A percentile compares a stretch with the other conserved stretches of the same genome.
Conservation (phyloP, 805 yeast species). For the Wickerhamiella bombiphila region DNA sequence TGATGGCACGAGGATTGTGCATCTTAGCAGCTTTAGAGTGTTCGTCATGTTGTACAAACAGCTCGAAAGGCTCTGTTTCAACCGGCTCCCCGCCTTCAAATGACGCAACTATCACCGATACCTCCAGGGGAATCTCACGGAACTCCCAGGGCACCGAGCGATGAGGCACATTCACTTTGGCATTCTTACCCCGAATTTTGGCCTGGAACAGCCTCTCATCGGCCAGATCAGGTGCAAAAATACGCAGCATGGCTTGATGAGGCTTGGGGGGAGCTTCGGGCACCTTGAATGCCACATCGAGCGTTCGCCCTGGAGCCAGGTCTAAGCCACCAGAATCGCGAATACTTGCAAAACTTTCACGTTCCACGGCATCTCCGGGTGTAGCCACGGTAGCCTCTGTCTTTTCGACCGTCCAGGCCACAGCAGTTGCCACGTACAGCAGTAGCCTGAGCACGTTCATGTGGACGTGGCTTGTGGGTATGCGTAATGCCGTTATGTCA, state of each 20-base stretch:
- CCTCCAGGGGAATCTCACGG: conserved; percentile 15
- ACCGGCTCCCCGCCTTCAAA: conserved; percentile 15
- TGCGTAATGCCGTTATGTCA: too few species aligned
- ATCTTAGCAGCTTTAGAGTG: conserved; percentile 8
- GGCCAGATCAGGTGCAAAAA: conserved; percentile 4
- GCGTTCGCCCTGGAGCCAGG: conserved; percentile 9
- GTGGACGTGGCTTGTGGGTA: conserved; percentile 1
- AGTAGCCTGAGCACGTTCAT: neutral
- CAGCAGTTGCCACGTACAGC: conserved; percentile 8
- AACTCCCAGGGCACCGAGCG: conserved; percentile 22
- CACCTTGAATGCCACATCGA: conserved; percentile 15
- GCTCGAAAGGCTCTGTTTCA: conserved; percentile 13
- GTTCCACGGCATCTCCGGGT: conserved; percentile 13
- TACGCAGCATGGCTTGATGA: conserved; percentile 13
- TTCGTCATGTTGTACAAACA: conserved; percentile 12
- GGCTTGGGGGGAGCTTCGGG: conserved; percentile 12
- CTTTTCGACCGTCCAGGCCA: conserved; percentile 18
- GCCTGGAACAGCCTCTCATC: conserved; percentile 15
- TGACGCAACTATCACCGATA: conserved; percentile 21
- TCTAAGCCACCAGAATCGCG: conserved; percentile 7
- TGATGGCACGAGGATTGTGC: conserved; percentile 4
- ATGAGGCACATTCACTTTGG: conserved; percentile 21
- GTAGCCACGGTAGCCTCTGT: conserved; percentile 16
- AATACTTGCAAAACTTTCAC: conserved; percentile 7
- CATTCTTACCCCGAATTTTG: conserved; percentile 22